phyloP scores from a whole-genome alignment of 805 yeast species.

The Jamesozyma hellenica region DNA sequence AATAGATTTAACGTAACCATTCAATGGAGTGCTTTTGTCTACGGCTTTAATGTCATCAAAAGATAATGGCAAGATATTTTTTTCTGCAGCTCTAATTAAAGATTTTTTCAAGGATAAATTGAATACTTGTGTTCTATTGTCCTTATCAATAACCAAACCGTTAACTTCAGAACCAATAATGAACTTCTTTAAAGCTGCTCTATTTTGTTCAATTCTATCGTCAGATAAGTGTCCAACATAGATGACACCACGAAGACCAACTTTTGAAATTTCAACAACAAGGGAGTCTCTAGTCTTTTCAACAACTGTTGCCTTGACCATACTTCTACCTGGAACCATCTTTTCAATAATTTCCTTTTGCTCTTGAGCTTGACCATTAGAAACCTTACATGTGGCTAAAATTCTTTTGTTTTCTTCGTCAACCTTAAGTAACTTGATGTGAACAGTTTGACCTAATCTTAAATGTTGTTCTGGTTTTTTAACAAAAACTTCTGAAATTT shows the following conservation, averaged over 20 bases:
- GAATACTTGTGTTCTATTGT: constrained; percentile 48
- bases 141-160: constrained; percentile 60
- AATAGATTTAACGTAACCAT: constrained; percentile 70
- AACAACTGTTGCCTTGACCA: constrained; percentile 49
- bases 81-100: constrained; percentile 53
- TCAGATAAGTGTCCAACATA: constrained; percentile 69
- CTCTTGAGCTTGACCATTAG: constrained; percentile 38
- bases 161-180: constrained; percentile 50
- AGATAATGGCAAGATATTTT: constrained; percentile 42
- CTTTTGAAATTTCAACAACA: constrained; percentile 47
- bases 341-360: constrained; percentile 40
- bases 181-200: constrained; percentile 52
- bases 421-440: constrained; percentile 52
- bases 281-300: constrained; percentile 71
- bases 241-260: constrained; percentile 56
- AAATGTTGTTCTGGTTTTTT: constrained; percentile 67
- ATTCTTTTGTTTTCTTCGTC: constrained; percentile 46
- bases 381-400: constrained; percentile 64
- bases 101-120: constrained; percentile 56
- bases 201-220: constrained; percentile 60
- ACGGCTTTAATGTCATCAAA: constrained; percentile 45
- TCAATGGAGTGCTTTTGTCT: constrained; percentile 37
- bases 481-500: constrained; percentile 83
- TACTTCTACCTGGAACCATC: constrained; percentile 50
- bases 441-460: constrained; percentile 74